Evolutionary conservation across 1,284 basidiomycete genomes (phyloP), one percentile per base, ranked within the genome.

Genomic region (Ceratobasidium sp.): DNA sequence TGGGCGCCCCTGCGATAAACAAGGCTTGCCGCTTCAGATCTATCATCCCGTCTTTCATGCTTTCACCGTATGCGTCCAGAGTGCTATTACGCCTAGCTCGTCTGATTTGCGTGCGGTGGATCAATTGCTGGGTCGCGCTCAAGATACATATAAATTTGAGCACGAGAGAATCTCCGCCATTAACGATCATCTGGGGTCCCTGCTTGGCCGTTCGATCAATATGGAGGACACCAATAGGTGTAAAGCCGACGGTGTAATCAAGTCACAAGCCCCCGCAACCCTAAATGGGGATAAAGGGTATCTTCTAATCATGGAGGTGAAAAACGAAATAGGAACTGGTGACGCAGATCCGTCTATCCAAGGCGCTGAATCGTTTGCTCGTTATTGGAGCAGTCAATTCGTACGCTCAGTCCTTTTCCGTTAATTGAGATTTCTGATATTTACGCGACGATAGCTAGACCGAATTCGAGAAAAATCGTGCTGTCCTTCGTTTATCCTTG

Each of bases 401-500:
- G 68, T 73, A 33, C 26, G 68, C 53, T 8, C 8, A 58, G 26
- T 17, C 10, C 35, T 33, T 53, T 26, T 6, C 23, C 26, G 26
- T 15, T 23, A 26, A 17, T 23, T 31, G 4, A 45, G 10, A 31
- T 15, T 39, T 20, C 26, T 56, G 51, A 68, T 31, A 20, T 11
- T 53, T 35, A 23, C 8, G 7, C 33, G 8, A 23, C 45, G 5
- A 13, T 20, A 42, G 42, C 8, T 37, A 11, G 31, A 31, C 6
- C 4, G 10, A 7, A 35, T 47, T 10, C 49, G 53, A 5, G 11
- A 39, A 10, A 39, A n/a, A 20, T 81, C 79, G 76, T 84, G 82
- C 77, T 84, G 82, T 77, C 83, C 82, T 26, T 80, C 80, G 5
- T 82, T 84, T 76, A 56, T 84, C 26, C 42, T 84, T 31, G 81